Base-by-base conservation (phyloP, 306 rosid genomes). In the Alnus glutinosa region DNA sequence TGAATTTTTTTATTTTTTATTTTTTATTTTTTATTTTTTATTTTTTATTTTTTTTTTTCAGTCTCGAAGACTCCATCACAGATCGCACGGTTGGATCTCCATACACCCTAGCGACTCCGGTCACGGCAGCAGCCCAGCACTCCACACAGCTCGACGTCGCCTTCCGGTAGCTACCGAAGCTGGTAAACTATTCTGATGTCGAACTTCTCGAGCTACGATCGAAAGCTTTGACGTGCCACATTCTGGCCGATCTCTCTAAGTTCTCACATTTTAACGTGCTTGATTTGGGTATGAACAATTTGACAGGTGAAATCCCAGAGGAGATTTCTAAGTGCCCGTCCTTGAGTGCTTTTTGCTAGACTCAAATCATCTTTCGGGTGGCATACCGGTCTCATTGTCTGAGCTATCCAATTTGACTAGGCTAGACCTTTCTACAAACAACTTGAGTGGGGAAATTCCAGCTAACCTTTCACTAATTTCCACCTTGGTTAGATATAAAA, bases 371-470 rank as follows among this genome's bases (percentile, higher is more conserved):
- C 93, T 94, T 73, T 88, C 89, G 9, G 97, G 98, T 55, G 36
- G 52, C 34, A 90, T 94, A 75, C 94, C 97, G 1, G 90, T 73
- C 77, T 88, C 97, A 39, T 75, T 94, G 70, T 71, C 91, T 1
- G 50, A 83, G 78, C 87, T 94, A 55, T 79, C 83, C 62, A 87
- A 89, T 83, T 78, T 94, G 63, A 83, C 88, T 14, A 83, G 74
- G 47, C 77, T 92, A 77, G 93, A 90, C 84, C 93, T 94, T 88
- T 92, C 98, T 37, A 80, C 79, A 28, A 94, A 94, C 90, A 88
- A 94, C 79, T 79, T 94, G 74, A 91, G 89, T 67, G 98, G 95
- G 52, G 83, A 74, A 71, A 92, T 94, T 80, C 94, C 97, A 0
- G 79, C 75, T 34, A 88, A 81, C 58, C 87, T 94, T 64, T 69